Evolutionary conservation across 345 rosid genomes (phyloP).

Genomic region (Brassica carinata): DNA sequence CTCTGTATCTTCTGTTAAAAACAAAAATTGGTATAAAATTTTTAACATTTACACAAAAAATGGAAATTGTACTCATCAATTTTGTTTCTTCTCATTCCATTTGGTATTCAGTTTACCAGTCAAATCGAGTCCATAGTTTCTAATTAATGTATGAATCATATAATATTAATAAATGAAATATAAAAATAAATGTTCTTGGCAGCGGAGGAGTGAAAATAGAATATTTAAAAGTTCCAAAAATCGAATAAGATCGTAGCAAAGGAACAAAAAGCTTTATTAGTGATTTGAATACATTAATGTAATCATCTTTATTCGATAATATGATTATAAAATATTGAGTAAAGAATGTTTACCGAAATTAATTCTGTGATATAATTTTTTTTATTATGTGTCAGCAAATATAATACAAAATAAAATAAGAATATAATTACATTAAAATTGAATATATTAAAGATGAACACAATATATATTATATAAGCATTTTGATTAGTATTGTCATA

Average conservation of each 20-base stretch:
- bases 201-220: background rate
- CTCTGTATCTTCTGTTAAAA: too few relatives aligned
- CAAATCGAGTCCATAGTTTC: background rate
- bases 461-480: background rate
- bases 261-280: background rate
- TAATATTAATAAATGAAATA: background rate
- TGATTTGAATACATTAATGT: slow-evolving; percentile 26
- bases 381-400: background rate
- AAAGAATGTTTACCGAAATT: background rate
- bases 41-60: background rate
- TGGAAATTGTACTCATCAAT: background rate
- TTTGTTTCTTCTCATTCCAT: background rate
- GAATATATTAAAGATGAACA: background rate
- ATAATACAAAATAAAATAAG: background rate
- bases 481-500: background rate
- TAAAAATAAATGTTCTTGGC: background rate
- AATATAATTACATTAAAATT: background rate
- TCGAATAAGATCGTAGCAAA: slow-evolving; percentile 34
- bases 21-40: too few relatives aligned
- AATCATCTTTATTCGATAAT: slow-evolving; percentile 10
- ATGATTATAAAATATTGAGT: background rate
- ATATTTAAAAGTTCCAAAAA: slow-evolving; percentile 1
- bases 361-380: background rate
- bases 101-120: background rate
- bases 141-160: background rate